Evolutionary conservation across 352 stramenopile species (phyloP).

Genomic region (Pythium angustatum): DNA sequence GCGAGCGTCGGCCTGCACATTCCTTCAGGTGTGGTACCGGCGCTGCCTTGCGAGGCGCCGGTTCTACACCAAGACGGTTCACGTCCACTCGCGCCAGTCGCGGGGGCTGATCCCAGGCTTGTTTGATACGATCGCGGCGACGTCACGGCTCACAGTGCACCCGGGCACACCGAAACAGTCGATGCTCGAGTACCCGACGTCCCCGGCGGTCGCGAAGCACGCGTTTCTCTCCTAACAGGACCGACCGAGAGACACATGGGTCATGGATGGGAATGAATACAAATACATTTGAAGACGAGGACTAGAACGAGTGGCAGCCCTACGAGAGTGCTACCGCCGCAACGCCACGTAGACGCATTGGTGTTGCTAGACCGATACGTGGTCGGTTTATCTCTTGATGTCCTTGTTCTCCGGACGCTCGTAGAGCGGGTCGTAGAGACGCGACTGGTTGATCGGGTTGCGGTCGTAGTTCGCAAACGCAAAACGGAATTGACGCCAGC

Average conservation of each 20-base stretch:
- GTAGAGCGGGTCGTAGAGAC: slow-evolving; percentile 58
- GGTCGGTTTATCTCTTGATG: slow-evolving; percentile 47
- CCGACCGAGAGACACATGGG: slow-evolving; percentile 1
- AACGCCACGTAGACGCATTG: background rate
- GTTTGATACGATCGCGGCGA: slow-evolving; percentile 60
- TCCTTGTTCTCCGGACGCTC: slow-evolving; percentile 56
- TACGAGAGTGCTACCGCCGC: background rate
- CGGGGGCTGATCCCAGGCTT: slow-evolving; percentile 55
- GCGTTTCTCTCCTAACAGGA: slow-evolving; percentile 10
- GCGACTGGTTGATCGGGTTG: slow-evolving; percentile 80
- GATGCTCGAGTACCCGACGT: slow-evolving; percentile 54
- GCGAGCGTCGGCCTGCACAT: slow-evolving; percentile 34
- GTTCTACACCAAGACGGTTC: slow-evolving; percentile 58
- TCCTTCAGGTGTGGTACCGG: slow-evolving; percentile 53
- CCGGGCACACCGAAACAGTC: slow-evolving; percentile 12
- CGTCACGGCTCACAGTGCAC: slow-evolving; percentile 44
- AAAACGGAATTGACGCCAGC: slow-evolving; percentile 69
- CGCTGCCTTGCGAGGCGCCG: slow-evolving; percentile 40
- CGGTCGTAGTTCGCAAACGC: slow-evolving; percentile 60
- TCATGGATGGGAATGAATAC: slow-evolving; percentile 3
- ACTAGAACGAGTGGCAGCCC: too few species aligned
- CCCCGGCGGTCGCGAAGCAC: slow-evolving; percentile 16
- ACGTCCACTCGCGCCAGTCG: slow-evolving; percentile 39
- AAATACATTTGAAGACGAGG: too few species aligned
- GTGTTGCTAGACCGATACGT: background rate